Evolutionary conservation across 2,329 filamentous ascomycete species (phyloP), one percentile per base, ranked within the genome.

Genomic region (Trichophyton simii): DNA sequence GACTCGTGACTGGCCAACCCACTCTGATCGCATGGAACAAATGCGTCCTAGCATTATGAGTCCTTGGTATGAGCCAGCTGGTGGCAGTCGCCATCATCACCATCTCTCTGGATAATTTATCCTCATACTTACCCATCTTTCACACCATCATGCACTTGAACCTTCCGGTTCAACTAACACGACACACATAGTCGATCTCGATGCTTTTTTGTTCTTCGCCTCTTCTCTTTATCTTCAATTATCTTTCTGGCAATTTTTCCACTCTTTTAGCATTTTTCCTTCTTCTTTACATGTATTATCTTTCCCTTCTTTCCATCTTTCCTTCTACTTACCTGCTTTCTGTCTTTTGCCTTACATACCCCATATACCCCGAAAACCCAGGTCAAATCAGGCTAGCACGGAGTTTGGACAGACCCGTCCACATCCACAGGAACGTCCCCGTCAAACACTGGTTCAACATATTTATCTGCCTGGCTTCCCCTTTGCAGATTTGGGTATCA

Each of bases 181-280:
- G 38, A 18, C 9, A 11, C 34, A 38, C 25, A n/a, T 25, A 18
- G 52, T 57, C 8, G 18, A 20, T 41, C 31, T 55, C 22, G 55
- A 25, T 55, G 18, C 46, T 65, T 46, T 55, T 52, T 58, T 57
- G 57, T 58, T 46, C 58, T 60, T 59, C 57, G 61, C 15, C n/a
- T 44, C n/a, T 4, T 44, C n/a, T n/a, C 34, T 42, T 63, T 52
- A 55, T 60, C 61, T 59, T 36, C 59, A 41, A 52, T 48, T 22
- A 25, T 44, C 52, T 61, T 34, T 42, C 13, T 22, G n/a, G 28
- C 44, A 59, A 54, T 59, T 44, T 59, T 61, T 58, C n/a, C 54
- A 28, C 58, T 61, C 38, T 31, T 42, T 54, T 60, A 42, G 18
- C n/a, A 22, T 54, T 58, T 31, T 15, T 57, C 4, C 55, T 25